These are phyloP conservation scores for Balansia obtecta DNA, from an alignment of 2,329 filamentous ascomycete genomes.

Conservation along the genomic window DNA sequence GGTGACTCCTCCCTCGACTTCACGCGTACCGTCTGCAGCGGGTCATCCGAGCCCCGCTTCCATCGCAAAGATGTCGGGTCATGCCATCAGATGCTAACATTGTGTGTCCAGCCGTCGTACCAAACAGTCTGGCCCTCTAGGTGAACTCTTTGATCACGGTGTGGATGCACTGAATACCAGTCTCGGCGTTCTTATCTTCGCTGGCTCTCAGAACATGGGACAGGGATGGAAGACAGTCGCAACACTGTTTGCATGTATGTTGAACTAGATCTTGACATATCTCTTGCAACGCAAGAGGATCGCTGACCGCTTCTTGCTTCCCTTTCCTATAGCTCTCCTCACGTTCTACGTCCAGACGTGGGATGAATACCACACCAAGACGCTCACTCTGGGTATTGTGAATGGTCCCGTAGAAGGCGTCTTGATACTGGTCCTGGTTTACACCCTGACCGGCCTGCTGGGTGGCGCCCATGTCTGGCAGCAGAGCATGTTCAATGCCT, in stretches of 20 bases:
- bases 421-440: constrained; percentile 69
- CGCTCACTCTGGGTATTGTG: constrained; percentile 79
- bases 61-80: not conserved
- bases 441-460: constrained; percentile 68
- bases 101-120: constrained; percentile 56
- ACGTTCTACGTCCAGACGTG: constrained; percentile 99
- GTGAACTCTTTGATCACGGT: constrained; percentile 94
- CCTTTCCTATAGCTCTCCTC: constrained; percentile 48
- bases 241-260: constrained; percentile 67
- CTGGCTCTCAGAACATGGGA: constrained; percentile 83
- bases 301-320: not conserved
- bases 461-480: constrained; percentile 93
- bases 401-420: constrained; percentile 95
- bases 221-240: constrained; percentile 83
- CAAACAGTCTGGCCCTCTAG: constrained; percentile 80
- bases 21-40: too few species aligned
- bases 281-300: not conserved
- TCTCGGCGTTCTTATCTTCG: constrained; percentile 87
- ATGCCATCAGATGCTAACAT: constrained; percentile 2
- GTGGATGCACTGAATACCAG: constrained; percentile 94
- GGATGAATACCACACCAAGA: constrained; percentile 98
- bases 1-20: too few species aligned
- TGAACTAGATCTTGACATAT: not conserved
- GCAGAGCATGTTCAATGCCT: constrained; percentile 58
- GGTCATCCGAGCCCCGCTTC: too few species aligned